These are phyloP conservation scores for Juncus effusus DNA, from an alignment of 176 grass and related monocot genomes.

Conservation along the genomic window DNA sequence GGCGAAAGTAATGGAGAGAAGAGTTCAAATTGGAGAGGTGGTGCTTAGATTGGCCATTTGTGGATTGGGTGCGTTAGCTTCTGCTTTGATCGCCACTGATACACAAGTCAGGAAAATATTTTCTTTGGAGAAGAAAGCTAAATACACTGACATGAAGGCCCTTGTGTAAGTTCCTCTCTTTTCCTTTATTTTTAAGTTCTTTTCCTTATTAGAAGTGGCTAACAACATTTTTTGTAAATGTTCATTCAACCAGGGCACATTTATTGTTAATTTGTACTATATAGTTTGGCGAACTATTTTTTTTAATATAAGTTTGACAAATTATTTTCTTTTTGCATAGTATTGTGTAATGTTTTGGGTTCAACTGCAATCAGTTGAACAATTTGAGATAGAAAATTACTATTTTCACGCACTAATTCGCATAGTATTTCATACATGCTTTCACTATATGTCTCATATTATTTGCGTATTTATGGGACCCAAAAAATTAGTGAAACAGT, in stretches of 20 bases:
- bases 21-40: slow-evolving; percentile 56
- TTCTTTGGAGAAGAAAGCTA: slow-evolving; percentile 48
- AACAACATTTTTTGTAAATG: not conserved
- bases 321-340: too few species aligned
- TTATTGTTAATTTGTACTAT: too few species aligned
- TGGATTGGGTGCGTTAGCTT: slow-evolving; percentile 28
- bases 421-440: too few species aligned
- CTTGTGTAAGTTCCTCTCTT: slow-evolving; percentile 38
- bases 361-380: too few species aligned
- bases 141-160: slow-evolving; percentile 67
- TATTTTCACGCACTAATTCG: too few species aligned
- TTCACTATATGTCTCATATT: too few species aligned
- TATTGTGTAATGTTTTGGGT: too few species aligned
- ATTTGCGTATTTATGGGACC: too few species aligned
- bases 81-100: slow-evolving; percentile 47
- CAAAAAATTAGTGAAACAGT: too few species aligned
- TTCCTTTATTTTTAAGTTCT: not conserved
- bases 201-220: not conserved
- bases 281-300: too few species aligned
- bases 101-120: slow-evolving; percentile 55
- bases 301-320: too few species aligned
- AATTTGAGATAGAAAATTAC: too few species aligned
- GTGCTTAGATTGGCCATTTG: slow-evolving; percentile 39
- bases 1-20: slow-evolving; percentile 38
- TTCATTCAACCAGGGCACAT: not conserved